Base-by-base conservation (phyloP, 2,329 filamentous ascomycete species). In the Xylaria sp. region DNA sequence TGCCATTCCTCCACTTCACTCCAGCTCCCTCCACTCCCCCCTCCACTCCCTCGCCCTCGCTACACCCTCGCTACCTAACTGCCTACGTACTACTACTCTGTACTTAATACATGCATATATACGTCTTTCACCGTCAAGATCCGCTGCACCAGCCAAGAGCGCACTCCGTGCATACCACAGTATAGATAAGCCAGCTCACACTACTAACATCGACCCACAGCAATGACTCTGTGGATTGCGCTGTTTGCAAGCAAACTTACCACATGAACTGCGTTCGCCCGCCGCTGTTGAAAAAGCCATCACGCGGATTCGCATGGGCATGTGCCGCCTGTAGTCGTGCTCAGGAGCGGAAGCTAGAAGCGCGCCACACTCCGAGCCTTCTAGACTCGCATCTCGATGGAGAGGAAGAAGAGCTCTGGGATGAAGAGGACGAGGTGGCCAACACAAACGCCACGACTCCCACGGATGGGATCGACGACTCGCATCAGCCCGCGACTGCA, bases 221-320 rank as follows among this genome's bases (percentile, higher is more conserved):
- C 70, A 89, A 90, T 73, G 91, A 97, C 76, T 97, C 94, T 46
- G 94, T 97, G 23, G 93, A 97, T 74, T 99, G 94, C 74, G 94
- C 93, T 50, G 92, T 97, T 58, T 99, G 94, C 75, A 85, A 88
- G 71, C 88, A 92, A 73, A 97, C 93, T 11, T 99, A 97, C 76
- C 94, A 99, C 78, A 97, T 99, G 93, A 91, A 92, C 70, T 99
- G 94, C 74, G 94, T 99, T 59, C 88, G 89, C 62, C 94, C 94
- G 47, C 91, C 92, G 44, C 76, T 99, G 63, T 82, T 92, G 56
- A 99, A 97, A 75, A 99, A 99, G 75, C 94, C 94, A 18, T 96
- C 93, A 52, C 88, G 94, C 74, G 94, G 94, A 46, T 99, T 99
- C 76, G 94, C 92, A 3, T 99, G 94, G 94, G 93, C 94, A 35